phyloP scores from a whole-genome alignment of 2,329 filamentous ascomycete species.

The Talaromyces sp. region DNA sequence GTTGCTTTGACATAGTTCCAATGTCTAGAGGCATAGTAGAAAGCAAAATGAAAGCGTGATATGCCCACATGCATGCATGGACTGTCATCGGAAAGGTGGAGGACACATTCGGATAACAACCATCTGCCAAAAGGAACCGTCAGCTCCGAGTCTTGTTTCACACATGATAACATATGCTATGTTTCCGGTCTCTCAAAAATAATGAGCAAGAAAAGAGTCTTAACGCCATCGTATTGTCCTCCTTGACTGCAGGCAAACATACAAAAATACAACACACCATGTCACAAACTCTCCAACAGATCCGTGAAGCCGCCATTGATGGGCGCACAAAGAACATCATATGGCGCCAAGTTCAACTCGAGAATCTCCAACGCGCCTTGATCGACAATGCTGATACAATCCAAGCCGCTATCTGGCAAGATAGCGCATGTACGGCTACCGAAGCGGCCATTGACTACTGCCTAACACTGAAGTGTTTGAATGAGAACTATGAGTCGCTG shows the following conservation, averaged over 20 bases:
- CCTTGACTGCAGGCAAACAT: background rate
- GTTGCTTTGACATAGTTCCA: background rate
- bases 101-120: background rate
- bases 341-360: constrained; percentile 12
- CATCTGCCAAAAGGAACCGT: background rate
- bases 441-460: constrained; percentile 11
- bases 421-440: background rate
- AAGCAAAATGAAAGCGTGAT: background rate
- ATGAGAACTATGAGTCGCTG: constrained; percentile 6
- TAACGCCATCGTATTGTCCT: background rate
- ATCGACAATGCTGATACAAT: constrained; percentile 5
- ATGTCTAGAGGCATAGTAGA: background rate
- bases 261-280: background rate
- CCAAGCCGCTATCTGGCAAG: background rate
- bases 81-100: constrained; percentile 1
- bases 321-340: constrained; percentile 11
- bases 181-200: background rate
- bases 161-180: background rate
- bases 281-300: constrained; percentile 3
- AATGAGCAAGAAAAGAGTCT: background rate
- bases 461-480: constrained; percentile 1
- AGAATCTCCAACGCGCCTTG: constrained; percentile 10
- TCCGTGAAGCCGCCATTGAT: constrained; percentile 14
- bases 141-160: background rate
- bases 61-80: background rate